Base-by-base conservation (phyloP, 2,329 filamentous ascomycete genomes). In the Catunica adiposa region DNA sequence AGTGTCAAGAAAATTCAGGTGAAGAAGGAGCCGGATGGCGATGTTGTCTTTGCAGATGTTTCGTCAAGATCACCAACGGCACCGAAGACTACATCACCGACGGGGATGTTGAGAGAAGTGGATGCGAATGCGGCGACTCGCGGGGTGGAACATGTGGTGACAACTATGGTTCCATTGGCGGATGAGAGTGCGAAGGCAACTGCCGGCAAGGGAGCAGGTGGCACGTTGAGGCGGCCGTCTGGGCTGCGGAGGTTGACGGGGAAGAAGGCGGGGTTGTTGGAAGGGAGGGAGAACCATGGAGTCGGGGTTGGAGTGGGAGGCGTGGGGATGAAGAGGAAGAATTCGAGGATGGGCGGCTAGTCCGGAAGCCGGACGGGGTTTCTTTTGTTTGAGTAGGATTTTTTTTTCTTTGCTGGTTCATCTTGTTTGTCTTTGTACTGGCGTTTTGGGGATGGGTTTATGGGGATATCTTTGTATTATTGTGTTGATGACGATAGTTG, bases 61-160 rank as follows among this genome's bases (percentile, higher is more conserved):
- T 42, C 40, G 62, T 58, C 50, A 11, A 42, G 55, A 1, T 42
- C 54, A 3, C 50, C 57, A 6, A 42, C 54, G 22, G 51, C 44
- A 2, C 15, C 8, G 40, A 44, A 22, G 40, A 51, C 23, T 17
- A 34, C 26, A 3, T n/a, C n/a, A n/a, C n/a, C n/a, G n/a, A 48
- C 17, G 44, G 44, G 22, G 65, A 76, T 74, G 60, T 70, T 80
- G 50, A 73, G 76, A 42, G 77, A 80, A 63, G 70, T 80, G 37
- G 74, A 79, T 63, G 75, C 75, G 34, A 76, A 75, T 48, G 46
- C n/a, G n/a, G n/a, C n/a, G n/a, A n/a, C 40, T 23, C 42, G 22
- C 17, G 38, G 52, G 11, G n/a, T 46, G 38, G 52, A 57, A 17
- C 56, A 54, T 46, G 54, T 51, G 1, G 51, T 57, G 23, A 57